phyloP scores from a whole-genome alignment of 768 basidiomycete genomes.

The Ephemerocybe angulata region DNA sequence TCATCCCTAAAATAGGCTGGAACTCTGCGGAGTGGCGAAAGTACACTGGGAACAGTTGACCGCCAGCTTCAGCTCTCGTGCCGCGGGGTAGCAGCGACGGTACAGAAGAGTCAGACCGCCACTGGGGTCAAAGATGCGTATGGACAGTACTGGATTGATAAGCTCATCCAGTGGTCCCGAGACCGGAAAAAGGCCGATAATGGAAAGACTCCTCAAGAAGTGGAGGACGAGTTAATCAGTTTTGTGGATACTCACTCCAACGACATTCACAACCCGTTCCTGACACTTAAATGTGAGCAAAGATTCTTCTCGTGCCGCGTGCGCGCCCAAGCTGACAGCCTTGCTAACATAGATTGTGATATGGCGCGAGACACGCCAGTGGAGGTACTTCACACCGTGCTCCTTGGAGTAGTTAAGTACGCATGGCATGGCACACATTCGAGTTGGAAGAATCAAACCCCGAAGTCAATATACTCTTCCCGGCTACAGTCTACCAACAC shows the following conservation, averaged over 20 bases:
- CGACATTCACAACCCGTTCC: neutral
- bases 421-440: slow-evolving; percentile 34
- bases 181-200: neutral
- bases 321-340: neutral
- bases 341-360: slow-evolving; percentile 24
- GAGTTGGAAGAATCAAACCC: slow-evolving; percentile 22
- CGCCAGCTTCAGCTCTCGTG: slow-evolving; percentile 2
- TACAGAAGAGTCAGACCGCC: neutral
- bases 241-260: neutral
- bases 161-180: neutral
- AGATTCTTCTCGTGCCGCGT: neutral
- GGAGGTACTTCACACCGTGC: slow-evolving; percentile 42
- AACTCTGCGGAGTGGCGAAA: neutral
- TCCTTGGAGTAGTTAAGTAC: slow-evolving; percentile 43
- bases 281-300: neutral
- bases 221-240: neutral
- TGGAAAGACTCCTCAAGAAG: neutral
- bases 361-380: slow-evolving; percentile 32
- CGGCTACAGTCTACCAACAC: slow-evolving; percentile 31
- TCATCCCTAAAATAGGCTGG: neutral
- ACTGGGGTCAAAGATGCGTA: slow-evolving; percentile 5
- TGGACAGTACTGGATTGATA: slow-evolving; percentile 4
- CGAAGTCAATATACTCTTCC: slow-evolving; percentile 23
- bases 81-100: neutral
- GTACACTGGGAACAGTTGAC: neutral